Conservation (phyloP, 495 filamentous ascomycete species). For the Xylaria scruposa region DNA sequence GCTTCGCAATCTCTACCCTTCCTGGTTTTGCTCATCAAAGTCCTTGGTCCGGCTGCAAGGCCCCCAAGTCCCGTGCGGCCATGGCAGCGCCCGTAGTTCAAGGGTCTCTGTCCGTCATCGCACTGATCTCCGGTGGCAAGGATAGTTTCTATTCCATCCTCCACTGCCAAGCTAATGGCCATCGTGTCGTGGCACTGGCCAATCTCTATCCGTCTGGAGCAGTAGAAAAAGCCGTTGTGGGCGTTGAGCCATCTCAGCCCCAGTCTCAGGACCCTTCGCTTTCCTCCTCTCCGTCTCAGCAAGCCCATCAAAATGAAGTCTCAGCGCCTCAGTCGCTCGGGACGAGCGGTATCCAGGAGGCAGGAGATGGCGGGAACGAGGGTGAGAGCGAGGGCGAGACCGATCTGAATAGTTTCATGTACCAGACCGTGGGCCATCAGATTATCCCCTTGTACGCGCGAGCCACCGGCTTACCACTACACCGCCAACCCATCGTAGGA, state of each 20-base stretch:
- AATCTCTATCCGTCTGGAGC: conserved; percentile 73
- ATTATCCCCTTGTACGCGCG: conserved; percentile 84
- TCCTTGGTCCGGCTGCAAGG: conserved; percentile 10
- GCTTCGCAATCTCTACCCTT: conserved; percentile 7
- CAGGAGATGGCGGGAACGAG: not conserved
- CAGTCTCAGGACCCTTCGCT: not conserved
- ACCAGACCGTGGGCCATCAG: conserved; percentile 92
- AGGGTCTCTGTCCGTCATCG: conserved; percentile 76
- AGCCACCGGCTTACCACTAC: conserved; percentile 79
- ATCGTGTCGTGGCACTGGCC: conserved; percentile 84
- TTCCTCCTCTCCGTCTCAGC: conserved; percentile 5
- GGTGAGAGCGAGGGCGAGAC: conserved; percentile 47
- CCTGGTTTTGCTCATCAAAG: conserved; percentile 32
- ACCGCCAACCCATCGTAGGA: conserved; percentile 75
- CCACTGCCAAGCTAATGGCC: conserved; percentile 86
- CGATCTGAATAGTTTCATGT: conserved; percentile 97
- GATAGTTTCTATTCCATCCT: conserved; percentile 94
- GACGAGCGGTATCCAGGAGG: conserved; percentile 3
- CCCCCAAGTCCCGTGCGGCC: conserved; percentile 10
- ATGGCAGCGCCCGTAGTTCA: conserved; percentile 38
- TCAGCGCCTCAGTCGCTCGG: not conserved
- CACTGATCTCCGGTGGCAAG: conserved; percentile 93
- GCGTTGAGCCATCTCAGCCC: not conserved
- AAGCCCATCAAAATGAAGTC: not conserved
- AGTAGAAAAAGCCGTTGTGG: not conserved